A percentile compares a stretch with the other conserved stretches of the same genome.
Evolutionary conservation across 2,329 filamentous ascomycete species (phyloP).

Genomic region (Aaosphaeria pasadenensis): DNA sequence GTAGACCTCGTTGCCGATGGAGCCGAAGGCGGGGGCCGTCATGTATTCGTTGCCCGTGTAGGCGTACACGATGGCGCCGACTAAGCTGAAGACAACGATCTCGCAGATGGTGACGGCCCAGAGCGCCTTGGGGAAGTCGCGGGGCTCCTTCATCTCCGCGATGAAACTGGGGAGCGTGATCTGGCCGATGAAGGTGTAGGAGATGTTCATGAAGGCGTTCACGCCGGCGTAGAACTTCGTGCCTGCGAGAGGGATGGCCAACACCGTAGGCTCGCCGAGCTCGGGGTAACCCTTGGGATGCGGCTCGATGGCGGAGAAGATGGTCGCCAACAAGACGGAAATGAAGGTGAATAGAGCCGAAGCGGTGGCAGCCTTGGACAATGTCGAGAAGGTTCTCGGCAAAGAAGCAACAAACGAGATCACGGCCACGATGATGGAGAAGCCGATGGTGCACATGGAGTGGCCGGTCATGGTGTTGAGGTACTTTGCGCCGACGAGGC

Average conservation of each 20-base stretch:
- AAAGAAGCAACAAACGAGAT: conserved; percentile 78
- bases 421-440: conserved; percentile 69
- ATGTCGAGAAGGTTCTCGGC: conserved; percentile 77
- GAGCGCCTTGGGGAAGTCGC: conserved; percentile 88
- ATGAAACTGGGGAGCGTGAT: conserved; percentile 94
- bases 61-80: conserved; percentile 78
- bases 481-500: conserved; percentile 80
- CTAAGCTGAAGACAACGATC: conserved; percentile 78
- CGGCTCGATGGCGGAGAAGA: conserved; percentile 74
- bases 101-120: conserved; percentile 89
- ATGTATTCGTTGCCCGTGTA: conserved; percentile 89
- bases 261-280: conserved; percentile 63
- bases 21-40: conserved; percentile 82
- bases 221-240: conserved; percentile 81
- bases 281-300: conserved; percentile 65
- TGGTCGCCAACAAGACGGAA: conserved; percentile 77
- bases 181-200: conserved; percentile 93
- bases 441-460: conserved; percentile 74
- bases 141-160: conserved; percentile 79
- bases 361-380: conserved; percentile 74
- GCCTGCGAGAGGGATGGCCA: conserved; percentile 62
- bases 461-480: conserved; percentile 81
- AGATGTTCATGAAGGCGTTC: conserved; percentile 91
- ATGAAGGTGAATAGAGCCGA: conserved; percentile 89
- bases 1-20: conserved; percentile 68